These are phyloP conservation scores for Plasmodium fragile DNA, from an alignment of 169 alveolate genomes.

Conservation along the genomic window DNA sequence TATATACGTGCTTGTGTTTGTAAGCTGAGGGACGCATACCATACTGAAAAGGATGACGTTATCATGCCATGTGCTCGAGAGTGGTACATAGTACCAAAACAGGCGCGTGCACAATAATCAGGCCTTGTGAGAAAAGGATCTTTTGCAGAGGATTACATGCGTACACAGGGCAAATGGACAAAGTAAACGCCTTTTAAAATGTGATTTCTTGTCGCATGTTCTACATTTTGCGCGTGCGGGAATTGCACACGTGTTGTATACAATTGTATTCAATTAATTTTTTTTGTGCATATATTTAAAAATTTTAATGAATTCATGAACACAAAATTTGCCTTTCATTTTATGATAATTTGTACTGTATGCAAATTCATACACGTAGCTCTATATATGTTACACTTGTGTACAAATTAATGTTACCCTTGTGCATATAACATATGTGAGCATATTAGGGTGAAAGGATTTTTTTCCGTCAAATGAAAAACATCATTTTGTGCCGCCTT, in stretches of 20 bases:
- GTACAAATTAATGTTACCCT: constrained; percentile 11
- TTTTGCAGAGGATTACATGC: background rate
- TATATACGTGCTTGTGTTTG: background rate
- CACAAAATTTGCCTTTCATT: background rate
- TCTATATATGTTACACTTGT: background rate
- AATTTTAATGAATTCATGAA: background rate
- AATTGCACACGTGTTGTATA: background rate
- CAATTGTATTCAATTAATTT: background rate
- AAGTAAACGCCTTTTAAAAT: constrained; percentile 3
- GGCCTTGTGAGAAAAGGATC: background rate
- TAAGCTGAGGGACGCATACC: background rate
- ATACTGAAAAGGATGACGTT: background rate
- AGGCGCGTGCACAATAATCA: background rate
- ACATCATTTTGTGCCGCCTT: background rate
- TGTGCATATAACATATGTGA: background rate
- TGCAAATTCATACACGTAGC: background rate
- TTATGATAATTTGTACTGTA: constrained; percentile 1
- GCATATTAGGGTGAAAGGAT: background rate
- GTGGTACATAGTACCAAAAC: background rate
- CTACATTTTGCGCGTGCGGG: background rate
- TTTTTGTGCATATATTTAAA: constrained; percentile 1
- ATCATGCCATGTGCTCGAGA: background rate
- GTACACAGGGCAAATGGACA: background rate
- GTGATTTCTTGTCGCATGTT: background rate
- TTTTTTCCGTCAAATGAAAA: constrained; percentile 2